A percentile compares a stretch with the other conserved stretches of the same genome.
Evolutionary conservation across 208 protist genomes (phyloP).

Genomic region (Trypanosoma brucei): DNA sequence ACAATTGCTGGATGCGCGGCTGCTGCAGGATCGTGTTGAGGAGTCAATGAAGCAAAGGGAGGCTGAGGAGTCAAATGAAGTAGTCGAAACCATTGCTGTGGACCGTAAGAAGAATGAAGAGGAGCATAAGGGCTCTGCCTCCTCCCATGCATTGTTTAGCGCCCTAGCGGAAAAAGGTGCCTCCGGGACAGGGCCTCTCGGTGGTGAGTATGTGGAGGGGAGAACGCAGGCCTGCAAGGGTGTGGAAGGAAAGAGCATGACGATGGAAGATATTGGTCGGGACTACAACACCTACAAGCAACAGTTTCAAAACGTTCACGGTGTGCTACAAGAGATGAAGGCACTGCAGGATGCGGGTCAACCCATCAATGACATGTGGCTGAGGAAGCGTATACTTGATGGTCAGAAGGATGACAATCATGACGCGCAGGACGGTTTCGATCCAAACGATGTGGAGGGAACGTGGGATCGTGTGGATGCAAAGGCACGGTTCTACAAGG

Average conservation of each 20-base stretch:
- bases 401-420: slow-evolving; percentile 33
- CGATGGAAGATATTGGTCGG: slow-evolving; percentile 32
- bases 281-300: slow-evolving; percentile 70
- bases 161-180: background rate
- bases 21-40: slow-evolving; percentile 70
- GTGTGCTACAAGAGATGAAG: slow-evolving; percentile 80
- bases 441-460: slow-evolving; percentile 66
- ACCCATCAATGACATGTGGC: slow-evolving; percentile 74
- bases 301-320: slow-evolving; percentile 73
- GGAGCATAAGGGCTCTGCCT: slow-evolving; percentile 16
- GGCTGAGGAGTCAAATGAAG: slow-evolving; percentile 10
- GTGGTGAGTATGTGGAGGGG: slow-evolving; percentile 19
- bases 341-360: slow-evolving; percentile 56
- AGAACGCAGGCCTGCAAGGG: slow-evolving; percentile 7
- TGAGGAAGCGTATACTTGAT: slow-evolving; percentile 61
- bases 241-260: background rate
- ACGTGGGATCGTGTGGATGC: slow-evolving; percentile 80
- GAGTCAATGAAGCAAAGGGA: slow-evolving; percentile 34
- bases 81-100: slow-evolving; percentile 21
- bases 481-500: slow-evolving; percentile 84
- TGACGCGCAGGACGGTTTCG: slow-evolving; percentile 63
- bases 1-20: slow-evolving; percentile 56
- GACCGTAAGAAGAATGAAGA: slow-evolving; percentile 7
- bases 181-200: slow-evolving; percentile 19
- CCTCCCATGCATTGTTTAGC: slow-evolving; percentile 20